These are phyloP conservation scores for Exidia glandulosa DNA, from an alignment of 768 basidiomycete genomes.

Conservation along the genomic window DNA sequence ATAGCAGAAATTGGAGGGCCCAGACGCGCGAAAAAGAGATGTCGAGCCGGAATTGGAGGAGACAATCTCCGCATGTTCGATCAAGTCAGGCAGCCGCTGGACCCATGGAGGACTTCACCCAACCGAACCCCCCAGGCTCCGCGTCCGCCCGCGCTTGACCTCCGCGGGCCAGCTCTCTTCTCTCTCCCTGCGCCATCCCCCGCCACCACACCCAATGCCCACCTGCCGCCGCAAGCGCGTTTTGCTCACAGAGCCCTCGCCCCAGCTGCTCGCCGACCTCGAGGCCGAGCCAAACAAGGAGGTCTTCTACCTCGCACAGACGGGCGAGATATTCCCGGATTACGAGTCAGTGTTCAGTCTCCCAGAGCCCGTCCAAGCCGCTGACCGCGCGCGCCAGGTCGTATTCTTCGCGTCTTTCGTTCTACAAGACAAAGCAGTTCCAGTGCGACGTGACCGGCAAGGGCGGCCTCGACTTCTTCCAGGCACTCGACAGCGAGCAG, in stretches of 20 bases:
- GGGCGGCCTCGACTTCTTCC: slow-evolving; percentile 86
- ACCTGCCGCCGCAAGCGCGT: slow-evolving; percentile 86
- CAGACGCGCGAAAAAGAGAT: no score
- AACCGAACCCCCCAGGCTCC: no score
- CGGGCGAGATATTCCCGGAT: slow-evolving; percentile 93
- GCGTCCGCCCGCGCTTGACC: neutral
- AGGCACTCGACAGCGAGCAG: slow-evolving; percentile 84
- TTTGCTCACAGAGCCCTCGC: slow-evolving; percentile 73
- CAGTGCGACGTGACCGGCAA: slow-evolving; percentile 97
- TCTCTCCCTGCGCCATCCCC: neutral
- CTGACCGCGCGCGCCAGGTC: slow-evolving; percentile 31
- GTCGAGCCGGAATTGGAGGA: no score
- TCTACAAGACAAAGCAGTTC: slow-evolving; percentile 89
- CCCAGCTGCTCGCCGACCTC: slow-evolving; percentile 52
- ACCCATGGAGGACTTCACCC: no score
- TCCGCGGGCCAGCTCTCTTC: slow-evolving; percentile 7
- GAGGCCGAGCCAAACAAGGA: slow-evolving; percentile 55
- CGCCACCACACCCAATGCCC: slow-evolving; percentile 41
- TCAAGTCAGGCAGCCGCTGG: no score
- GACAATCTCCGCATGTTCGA: no score
- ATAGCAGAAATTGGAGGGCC: no score
- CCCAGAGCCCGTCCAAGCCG: slow-evolving; percentile 14
- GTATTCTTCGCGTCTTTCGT: slow-evolving; percentile 86
- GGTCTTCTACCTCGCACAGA: slow-evolving; percentile 88
- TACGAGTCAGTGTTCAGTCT: slow-evolving; percentile 66